Base-by-base conservation (phyloP, 176 grass and related monocot species). In the Oryza glumipatula region DNA sequence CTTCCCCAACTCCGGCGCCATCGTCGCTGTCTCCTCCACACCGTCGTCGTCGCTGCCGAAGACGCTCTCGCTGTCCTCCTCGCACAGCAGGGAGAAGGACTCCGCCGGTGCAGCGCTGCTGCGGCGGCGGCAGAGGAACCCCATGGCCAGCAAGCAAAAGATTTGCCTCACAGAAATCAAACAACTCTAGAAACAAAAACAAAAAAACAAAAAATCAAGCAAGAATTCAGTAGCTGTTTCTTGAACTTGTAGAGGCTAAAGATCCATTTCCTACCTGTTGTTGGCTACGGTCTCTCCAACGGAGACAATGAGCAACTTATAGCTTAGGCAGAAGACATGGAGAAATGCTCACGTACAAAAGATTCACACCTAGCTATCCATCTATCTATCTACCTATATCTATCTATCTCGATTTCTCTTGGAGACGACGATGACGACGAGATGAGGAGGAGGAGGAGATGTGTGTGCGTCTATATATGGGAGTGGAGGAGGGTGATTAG, bases 71-170 rank as follows among this genome's bases (percentile, higher is more conserved):
- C 47, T 91, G 65, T 87, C 88, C 88, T 97, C 94, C 7, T 47
- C 86, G 68, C 94, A 97, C 64, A 92, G 77, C 65, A 98, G 89
- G 76, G 43, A 85, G 46, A 68, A 92, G 13, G 83, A 44, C 2
- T 8, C 41, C 80, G 28, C 68, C 73, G 60, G 71, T 58, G 73
- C 68, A 78, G 56, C 1, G 6, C 6, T 58, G 17, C 21, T 17
- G 28, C 28, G 28, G 28, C 21, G 54, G 54, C 54, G 15, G 54
- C 54, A 58, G 54, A 51, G 13, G 45, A 78, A 72, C 9, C 47
- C 88, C 88, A 90, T 90, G 67, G 41, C 35, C 17, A 58, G 54
- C 54, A 28, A 28, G 28, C 28, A 28, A 58, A 58, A 51, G 16
- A 23, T 28, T 64, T 49, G 24, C 48, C 16, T 11, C 1, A 63